Percentiles rank a stretch among this genome's conserved stretches.
These are phyloP conservation scores for Alnus rubra DNA, from an alignment of 306 rosid species.

Conservation along the genomic window DNA sequence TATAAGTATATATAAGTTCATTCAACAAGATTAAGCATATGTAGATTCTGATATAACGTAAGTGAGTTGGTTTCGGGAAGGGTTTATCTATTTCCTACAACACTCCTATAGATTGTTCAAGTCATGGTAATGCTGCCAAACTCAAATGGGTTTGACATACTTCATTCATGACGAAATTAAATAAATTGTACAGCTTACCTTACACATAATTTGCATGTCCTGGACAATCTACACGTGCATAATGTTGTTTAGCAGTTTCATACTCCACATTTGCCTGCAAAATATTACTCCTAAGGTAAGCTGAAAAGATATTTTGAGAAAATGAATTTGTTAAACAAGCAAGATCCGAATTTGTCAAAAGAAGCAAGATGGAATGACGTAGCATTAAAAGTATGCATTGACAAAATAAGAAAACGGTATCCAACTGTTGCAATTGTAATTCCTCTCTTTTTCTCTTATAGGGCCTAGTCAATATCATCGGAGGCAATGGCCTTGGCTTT, in stretches of 20 bases:
- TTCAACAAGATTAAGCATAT: background rate
- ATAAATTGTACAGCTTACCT: slow-evolving; percentile 48
- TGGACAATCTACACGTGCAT: slow-evolving; percentile 97
- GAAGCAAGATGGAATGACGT: background rate
- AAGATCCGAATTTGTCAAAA: background rate
- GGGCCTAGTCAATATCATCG: slow-evolving; percentile 95
- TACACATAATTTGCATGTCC: slow-evolving; percentile 97
- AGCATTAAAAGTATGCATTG: slow-evolving; percentile 12
- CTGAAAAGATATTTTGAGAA: slow-evolving; percentile 4
- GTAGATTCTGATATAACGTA: background rate
- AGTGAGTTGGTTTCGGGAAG: background rate
- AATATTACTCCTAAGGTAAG: slow-evolving; percentile 9
- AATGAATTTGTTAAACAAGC: background rate
- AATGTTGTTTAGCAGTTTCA: slow-evolving; percentile 79
- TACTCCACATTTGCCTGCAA: slow-evolving; percentile 92
- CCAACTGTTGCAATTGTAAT: slow-evolving; percentile 92
- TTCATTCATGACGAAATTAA: background rate
- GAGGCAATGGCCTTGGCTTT: slow-evolving; percentile 89
- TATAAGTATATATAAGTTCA: background rate
- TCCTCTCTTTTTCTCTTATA: slow-evolving; percentile 95
- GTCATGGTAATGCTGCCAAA: background rate
- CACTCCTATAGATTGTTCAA: background rate
- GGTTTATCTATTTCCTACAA: background rate
- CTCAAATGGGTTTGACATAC: background rate
- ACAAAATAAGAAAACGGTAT: slow-evolving; percentile 6